Conservation (phyloP, 2,329 filamentous ascomycete species). For the Talaromyces sp. region DNA sequence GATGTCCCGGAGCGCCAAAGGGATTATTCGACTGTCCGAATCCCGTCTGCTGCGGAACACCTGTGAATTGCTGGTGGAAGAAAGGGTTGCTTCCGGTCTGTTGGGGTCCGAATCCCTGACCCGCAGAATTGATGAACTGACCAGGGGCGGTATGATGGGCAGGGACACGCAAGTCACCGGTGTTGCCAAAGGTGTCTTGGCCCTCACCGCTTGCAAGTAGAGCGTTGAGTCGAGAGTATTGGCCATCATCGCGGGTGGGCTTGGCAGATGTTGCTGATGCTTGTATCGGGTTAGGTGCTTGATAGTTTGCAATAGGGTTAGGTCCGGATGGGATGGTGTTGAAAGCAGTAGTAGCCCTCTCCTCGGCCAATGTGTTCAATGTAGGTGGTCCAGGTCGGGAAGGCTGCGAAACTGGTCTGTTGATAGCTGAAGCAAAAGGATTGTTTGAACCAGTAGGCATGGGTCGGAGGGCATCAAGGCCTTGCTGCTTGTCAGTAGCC, state of each 20-base stretch:
- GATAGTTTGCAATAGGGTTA: constrained; percentile 36
- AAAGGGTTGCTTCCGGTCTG: constrained; percentile 87
- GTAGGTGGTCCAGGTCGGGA: constrained; percentile 62
- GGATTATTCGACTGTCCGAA: constrained; percentile 51
- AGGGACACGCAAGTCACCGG: constrained; percentile 91
- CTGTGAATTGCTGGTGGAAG: constrained; percentile 76
- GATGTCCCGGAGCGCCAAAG: constrained; percentile 51
- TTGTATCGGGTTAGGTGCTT: constrained; percentile 22
- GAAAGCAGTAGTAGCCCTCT: constrained; percentile 69
- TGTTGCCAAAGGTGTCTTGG: constrained; percentile 95
- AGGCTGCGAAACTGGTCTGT: constrained; percentile 51
- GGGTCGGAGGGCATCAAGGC: constrained; percentile 66
- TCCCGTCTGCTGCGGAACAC: constrained; percentile 51
- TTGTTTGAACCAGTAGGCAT: constrained; percentile 96
- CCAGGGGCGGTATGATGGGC: constrained; percentile 95
- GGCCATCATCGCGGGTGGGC: constrained; percentile 48
- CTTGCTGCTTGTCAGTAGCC: constrained; percentile 58
- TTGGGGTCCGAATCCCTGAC: constrained; percentile 67
- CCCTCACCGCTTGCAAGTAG: constrained; percentile 85
- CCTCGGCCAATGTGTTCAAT: constrained; percentile 74
- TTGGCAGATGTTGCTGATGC: constrained; percentile 32
- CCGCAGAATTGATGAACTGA: constrained; percentile 93
- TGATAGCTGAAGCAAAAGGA: constrained; percentile 77
- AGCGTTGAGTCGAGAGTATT: constrained; percentile 73
- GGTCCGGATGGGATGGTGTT: constrained; percentile 46